phyloP scores from a whole-genome alignment of 164 flowering plant species.

The Vitis rupestris region DNA sequence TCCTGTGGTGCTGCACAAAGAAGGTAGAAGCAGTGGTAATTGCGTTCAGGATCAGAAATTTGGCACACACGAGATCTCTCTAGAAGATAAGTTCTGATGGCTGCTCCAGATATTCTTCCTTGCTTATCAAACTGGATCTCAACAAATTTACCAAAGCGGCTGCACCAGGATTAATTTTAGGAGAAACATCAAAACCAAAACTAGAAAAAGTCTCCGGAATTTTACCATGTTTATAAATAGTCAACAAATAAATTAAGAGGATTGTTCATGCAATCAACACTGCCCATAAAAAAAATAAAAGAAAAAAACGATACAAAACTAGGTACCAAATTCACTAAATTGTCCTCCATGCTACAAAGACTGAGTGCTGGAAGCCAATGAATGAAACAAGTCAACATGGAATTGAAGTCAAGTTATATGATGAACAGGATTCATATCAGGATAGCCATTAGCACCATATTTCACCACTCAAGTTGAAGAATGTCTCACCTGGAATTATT shows the following conservation, averaged over 20 bases:
- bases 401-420: background rate
- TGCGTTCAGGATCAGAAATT: slow-evolving; percentile 60
- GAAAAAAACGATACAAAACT: background rate
- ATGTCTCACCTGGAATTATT: slow-evolving; percentile 58
- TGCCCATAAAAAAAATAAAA: background rate
- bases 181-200: slow-evolving; percentile 5
- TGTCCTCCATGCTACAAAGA: background rate
- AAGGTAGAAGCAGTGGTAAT: slow-evolving; percentile 67
- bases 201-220: background rate
- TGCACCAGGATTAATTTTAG: slow-evolving; percentile 28
- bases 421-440: background rate
- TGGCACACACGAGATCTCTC: slow-evolving; percentile 72
- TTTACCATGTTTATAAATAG: background rate
- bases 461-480: background rate
- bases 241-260: background rate
- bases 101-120: slow-evolving; percentile 71
- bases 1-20: slow-evolving; percentile 68
- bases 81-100: slow-evolving; percentile 58
- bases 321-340: background rate
- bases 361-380: background rate
- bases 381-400: background rate
- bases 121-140: slow-evolving; percentile 70
- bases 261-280: background rate
- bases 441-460: background rate
- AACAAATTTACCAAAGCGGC: slow-evolving; percentile 70